phyloP scores from a whole-genome alignment of 2,329 filamentous ascomycete species.

The Fusarium stilboides region DNA sequence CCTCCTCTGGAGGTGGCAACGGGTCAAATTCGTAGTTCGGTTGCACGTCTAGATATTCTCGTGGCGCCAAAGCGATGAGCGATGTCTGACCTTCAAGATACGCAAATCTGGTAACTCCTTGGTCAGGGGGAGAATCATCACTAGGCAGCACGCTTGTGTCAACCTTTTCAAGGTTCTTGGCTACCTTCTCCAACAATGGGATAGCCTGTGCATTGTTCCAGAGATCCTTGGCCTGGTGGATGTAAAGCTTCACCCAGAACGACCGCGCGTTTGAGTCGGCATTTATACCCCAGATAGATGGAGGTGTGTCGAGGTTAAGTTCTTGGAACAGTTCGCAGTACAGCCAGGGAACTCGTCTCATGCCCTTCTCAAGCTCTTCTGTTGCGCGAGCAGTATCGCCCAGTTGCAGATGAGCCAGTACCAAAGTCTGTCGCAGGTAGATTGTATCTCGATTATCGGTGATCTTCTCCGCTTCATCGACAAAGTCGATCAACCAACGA shows the following conservation, averaged over 20 bases:
- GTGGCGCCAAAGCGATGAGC: constrained; percentile 79
- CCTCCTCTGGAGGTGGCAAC: constrained; percentile 75
- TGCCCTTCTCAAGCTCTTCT: constrained; percentile 75
- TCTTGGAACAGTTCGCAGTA: constrained; percentile 85
- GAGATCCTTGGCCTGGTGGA: constrained; percentile 81
- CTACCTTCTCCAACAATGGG: constrained; percentile 78
- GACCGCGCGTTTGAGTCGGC: constrained; percentile 73
- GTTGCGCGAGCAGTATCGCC: constrained; percentile 77
- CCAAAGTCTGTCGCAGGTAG: constrained; percentile 83
- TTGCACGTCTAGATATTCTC: constrained; percentile 72
- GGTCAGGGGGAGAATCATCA: constrained; percentile 58
- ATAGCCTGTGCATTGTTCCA: constrained; percentile 86
- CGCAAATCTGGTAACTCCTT: constrained; percentile 79
- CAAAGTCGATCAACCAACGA: constrained; percentile 80
- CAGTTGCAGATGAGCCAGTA: constrained; percentile 81
- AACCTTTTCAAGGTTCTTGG: constrained; percentile 67
- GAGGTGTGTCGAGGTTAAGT: constrained; percentile 83
- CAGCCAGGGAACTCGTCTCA: constrained; percentile 86
- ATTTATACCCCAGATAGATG: constrained; percentile 85
- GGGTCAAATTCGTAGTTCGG: constrained; percentile 86
- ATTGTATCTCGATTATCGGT: constrained; percentile 62
- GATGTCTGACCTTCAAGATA: constrained; percentile 82
- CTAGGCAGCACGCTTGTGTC: constrained; percentile 57
- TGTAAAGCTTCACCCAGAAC: constrained; percentile 82
- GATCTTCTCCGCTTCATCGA: constrained; percentile 61